Conservation (phyloP, 1,284 basidiomycete species). For the Apiotrichum sp. region DNA sequence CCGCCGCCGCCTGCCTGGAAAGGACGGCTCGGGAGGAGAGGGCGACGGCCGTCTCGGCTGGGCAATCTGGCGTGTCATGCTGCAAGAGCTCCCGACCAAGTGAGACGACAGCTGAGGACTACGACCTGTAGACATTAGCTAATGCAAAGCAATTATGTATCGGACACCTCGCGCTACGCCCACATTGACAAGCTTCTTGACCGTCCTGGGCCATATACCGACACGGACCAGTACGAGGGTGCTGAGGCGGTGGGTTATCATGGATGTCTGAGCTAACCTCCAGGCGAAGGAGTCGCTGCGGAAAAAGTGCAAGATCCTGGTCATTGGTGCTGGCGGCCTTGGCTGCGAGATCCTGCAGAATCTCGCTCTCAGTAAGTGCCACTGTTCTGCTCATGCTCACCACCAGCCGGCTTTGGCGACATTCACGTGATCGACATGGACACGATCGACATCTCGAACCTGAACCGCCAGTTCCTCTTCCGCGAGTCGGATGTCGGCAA, state of each 20-base stretch:
- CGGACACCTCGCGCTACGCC: slow-evolving; percentile 24
- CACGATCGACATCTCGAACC: slow-evolving; percentile 97
- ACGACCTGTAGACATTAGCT: slow-evolving; percentile 1
- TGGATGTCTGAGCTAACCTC: slow-evolving; percentile 1
- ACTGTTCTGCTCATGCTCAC: not conserved
- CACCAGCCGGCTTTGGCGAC: slow-evolving; percentile 80
- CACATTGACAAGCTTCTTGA: slow-evolving; percentile 41
- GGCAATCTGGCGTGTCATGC: slow-evolving; percentile 48
- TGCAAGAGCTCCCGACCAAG: slow-evolving; percentile 37
- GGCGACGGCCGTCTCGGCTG: slow-evolving; percentile 49
- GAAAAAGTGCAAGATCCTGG: slow-evolving; percentile 81
- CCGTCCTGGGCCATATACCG: slow-evolving; percentile 41
- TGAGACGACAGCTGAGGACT: not conserved
- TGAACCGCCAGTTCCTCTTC: slow-evolving; percentile 98
- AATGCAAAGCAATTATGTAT: slow-evolving; percentile 22
- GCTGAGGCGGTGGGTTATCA: slow-evolving; percentile 22
- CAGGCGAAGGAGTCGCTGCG: slow-evolving; percentile 85
- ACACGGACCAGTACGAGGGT: slow-evolving; percentile 29
- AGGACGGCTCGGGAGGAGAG: slow-evolving; percentile 45
- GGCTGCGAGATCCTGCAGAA: slow-evolving; percentile 94
- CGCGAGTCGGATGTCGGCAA: slow-evolving; percentile 78
- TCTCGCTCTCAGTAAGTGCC: slow-evolving; percentile 59
- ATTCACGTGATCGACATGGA: slow-evolving; percentile 99
- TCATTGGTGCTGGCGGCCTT: slow-evolving; percentile 92
- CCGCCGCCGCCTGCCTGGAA: slow-evolving; percentile 47